These are phyloP conservation scores for Fusarium sp. DNA, from an alignment of 2,329 filamentous ascomycete genomes.

Conservation along the genomic window DNA sequence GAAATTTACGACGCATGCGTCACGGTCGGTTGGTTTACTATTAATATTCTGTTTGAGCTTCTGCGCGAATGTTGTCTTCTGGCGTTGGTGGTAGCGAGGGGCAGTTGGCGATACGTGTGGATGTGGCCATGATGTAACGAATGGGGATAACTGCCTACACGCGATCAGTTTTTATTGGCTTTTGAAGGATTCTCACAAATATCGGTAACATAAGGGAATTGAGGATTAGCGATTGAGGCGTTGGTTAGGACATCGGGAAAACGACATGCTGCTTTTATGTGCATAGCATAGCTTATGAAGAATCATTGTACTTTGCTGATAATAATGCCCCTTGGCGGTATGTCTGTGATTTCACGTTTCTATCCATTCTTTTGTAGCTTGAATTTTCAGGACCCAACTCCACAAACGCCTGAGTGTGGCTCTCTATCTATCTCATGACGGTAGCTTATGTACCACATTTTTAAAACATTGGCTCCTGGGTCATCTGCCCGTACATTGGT, in stretches of 20 bases:
- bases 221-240: conserved; percentile 32
- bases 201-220: conserved; percentile 22
- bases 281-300: conserved; percentile 24
- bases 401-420: conserved; percentile 29
- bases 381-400: conserved; percentile 25
- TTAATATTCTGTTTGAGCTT: conserved; percentile 4
- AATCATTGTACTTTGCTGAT: conserved; percentile 10
- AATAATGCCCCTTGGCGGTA: background rate
- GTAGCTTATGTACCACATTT: background rate
- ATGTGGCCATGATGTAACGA: conserved; percentile 14
- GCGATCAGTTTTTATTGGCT: conserved; percentile 10
- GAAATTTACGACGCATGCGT: conserved; percentile 37
- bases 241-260: conserved; percentile 34
- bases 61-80: background rate
- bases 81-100: conserved; percentile 42
- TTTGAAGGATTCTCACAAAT: conserved; percentile 9
- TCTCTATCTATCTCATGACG: background rate
- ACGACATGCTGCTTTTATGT: conserved; percentile 3
- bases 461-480: background rate
- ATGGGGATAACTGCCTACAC: conserved; percentile 6
- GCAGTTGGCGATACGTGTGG: conserved; percentile 23
- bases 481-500: background rate
- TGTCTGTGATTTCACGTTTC: background rate
- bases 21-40: conserved; percentile 24
- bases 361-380: background rate